These are phyloP conservation scores for Suhomyces kilbournensis DNA, from an alignment of 805 yeast species.

Conservation along the genomic window DNA sequence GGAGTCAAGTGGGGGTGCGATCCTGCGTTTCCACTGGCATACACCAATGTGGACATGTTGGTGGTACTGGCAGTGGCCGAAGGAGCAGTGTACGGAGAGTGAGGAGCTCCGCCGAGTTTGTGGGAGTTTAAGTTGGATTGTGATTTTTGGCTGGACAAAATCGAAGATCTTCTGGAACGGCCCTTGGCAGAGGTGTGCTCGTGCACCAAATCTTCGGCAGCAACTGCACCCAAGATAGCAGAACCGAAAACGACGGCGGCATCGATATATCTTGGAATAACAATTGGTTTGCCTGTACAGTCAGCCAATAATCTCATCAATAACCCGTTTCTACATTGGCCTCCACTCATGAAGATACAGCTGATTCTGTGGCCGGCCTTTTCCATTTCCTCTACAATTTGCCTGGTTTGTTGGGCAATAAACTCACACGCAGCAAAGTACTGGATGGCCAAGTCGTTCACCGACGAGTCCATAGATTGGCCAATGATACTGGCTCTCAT, in stretches of 20 bases:
- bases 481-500: conserved; percentile 95
- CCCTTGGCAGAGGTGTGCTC: conserved; percentile 34
- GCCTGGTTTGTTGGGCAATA: conserved; percentile 96
- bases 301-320: conserved; percentile 89
- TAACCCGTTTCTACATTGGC: conserved; percentile 91
- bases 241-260: conserved; percentile 97
- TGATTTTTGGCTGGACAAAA: conserved; percentile 28
- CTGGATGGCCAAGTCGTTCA: conserved; percentile 79
- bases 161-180: conserved; percentile 34
- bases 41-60: conserved; percentile 51
- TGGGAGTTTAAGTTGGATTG: conserved; percentile 24
- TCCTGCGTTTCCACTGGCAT: conserved; percentile 27
- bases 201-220: conserved; percentile 62
- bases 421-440: conserved; percentile 96
- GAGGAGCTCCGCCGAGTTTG: conserved; percentile 29
- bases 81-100: conserved; percentile 77
- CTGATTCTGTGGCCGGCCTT: conserved; percentile 72
- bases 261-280: conserved; percentile 92
- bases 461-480: conserved; percentile 82
- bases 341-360: conserved; percentile 88
- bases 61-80: conserved; percentile 70
- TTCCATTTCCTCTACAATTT: conserved; percentile 84
- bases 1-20: conserved; percentile 37
- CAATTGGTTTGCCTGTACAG: conserved; percentile 86
- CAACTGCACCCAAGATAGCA: conserved; percentile 92